Base-by-base conservation (phyloP, 345 rosid genomes). In the Eucalyptus sp. region DNA sequence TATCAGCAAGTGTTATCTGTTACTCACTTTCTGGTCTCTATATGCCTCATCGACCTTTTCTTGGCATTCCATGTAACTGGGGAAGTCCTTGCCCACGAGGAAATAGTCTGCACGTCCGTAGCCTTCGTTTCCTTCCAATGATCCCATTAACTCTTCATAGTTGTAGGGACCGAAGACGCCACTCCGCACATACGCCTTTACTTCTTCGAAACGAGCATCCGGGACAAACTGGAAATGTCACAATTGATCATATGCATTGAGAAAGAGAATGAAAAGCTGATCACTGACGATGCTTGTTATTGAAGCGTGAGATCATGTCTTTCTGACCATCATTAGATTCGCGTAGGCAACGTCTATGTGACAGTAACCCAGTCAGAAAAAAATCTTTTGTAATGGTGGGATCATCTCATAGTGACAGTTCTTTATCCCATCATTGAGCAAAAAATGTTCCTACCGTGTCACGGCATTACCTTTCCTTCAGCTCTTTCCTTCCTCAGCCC, bases 21-120 rank as follows among this genome's bases (percentile, higher is more conserved):
- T 48, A 87, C 94, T 93, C 87, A 92, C 95, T 66, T 92, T 92
- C 89, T 92, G 95, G 86, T 94, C 95, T 87, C 90, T 71, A 44
- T 94, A 95, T n/a, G 95, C 95, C 89, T 92, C 91, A 13, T 94
- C 95, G 54, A 95, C 94, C 91, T 90, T 88, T 46, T 92, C 94
- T 91, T 94, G 96, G 93, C 95, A 94, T 81, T 94, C 95, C 20
- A 93, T 86, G 90, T 94, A 94, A 79, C 93, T 87, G 13, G 95
- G 95, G 89, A 95, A 94, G 89, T 94, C 96, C 88, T 92, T 92
- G 88, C 95, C 95, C 15, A 94, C 95, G 31, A 93, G 93, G 93
- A 94, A 94, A 88, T 93, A 93, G 87, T 94, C 95, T 18, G 94
- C 92, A 3, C 93, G 86, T 12, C 95, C 94, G 83, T 92, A 93